A percentile compares a stretch with the other conserved stretches of the same genome.
Evolutionary conservation across 139 green algal species (phyloP).

Genomic region (Protoeuglena noctilucae): DNA sequence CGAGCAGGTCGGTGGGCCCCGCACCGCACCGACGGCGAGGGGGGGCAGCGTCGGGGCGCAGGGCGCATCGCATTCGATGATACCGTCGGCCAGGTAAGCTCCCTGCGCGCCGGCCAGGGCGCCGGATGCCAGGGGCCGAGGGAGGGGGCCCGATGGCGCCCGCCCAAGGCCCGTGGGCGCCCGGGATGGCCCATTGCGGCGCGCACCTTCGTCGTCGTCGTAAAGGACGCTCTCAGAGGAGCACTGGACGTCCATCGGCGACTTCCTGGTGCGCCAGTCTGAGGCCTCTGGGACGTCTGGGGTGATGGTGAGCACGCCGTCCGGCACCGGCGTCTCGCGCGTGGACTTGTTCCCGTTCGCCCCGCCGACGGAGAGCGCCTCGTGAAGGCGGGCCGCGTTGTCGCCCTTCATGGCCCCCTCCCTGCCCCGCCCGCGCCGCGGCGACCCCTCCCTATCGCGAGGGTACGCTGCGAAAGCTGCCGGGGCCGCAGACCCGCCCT

Average conservation of each 20-base stretch:
- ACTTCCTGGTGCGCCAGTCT: slow-evolving; percentile 38
- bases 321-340: slow-evolving; percentile 39
- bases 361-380: no score
- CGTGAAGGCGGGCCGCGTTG: no score
- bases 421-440: no score
- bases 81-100: not conserved
- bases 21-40: not conserved
- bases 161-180: not conserved
- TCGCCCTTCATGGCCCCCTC: no score
- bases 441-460: no score
- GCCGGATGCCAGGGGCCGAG: not conserved
- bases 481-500: no score
- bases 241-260: slow-evolving; percentile 37
- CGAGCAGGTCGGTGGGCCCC: no score
- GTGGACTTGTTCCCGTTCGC: no score
- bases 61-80: not conserved
- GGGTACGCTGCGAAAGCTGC: no score
- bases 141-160: not conserved
- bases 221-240: slow-evolving; percentile 52
- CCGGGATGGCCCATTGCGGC: not conserved
- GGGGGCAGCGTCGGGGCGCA: not conserved
- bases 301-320: slow-evolving; percentile 59
- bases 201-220: slow-evolving; percentile 40
- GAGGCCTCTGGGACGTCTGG: slow-evolving; percentile 55
- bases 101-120: not conserved